Conservation (phyloP, 306 rosid species). For the Rosa lucieae region DNA sequence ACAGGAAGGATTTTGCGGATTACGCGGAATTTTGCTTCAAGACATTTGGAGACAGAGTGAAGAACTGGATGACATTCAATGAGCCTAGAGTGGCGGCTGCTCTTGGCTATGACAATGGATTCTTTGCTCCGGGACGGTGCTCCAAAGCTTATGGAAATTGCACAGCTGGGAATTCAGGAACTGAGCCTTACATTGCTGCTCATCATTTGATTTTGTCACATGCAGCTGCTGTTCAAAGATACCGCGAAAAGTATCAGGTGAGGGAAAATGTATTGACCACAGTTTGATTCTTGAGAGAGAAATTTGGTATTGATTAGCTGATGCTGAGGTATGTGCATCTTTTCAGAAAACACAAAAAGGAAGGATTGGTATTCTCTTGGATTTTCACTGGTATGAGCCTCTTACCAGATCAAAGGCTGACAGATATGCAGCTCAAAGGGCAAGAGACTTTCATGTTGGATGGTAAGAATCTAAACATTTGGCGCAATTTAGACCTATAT, state of each 20-base stretch:
- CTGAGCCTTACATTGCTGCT: slow-evolving; percentile 81
- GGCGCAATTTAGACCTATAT: not conserved
- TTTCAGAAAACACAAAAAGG: slow-evolving; percentile 73
- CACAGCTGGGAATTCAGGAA: slow-evolving; percentile 71
- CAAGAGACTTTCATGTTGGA: slow-evolving; percentile 88
- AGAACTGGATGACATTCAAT: slow-evolving; percentile 93
- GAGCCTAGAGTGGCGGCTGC: slow-evolving; percentile 91
- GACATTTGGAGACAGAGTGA: slow-evolving; percentile 89
- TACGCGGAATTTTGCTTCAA: slow-evolving; percentile 93
- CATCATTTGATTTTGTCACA: slow-evolving; percentile 83
- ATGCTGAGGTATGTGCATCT: slow-evolving; percentile 16
- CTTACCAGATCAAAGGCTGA: slow-evolving; percentile 87
- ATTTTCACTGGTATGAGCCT: slow-evolving; percentile 89
- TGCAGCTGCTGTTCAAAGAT: slow-evolving; percentile 84
- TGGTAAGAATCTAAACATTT: slow-evolving; percentile 49
- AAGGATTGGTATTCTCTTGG: slow-evolving; percentile 76
- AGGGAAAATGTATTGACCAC: not conserved
- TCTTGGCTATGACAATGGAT: slow-evolving; percentile 85
- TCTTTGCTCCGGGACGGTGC: slow-evolving; percentile 80
- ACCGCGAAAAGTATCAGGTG: slow-evolving; percentile 78
- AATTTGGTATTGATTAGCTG: not conserved
- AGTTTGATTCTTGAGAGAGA: not conserved
- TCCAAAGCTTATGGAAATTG: slow-evolving; percentile 82
- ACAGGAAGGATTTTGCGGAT: slow-evolving; percentile 84
- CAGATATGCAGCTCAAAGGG: slow-evolving; percentile 86